A percentile compares a stretch with the other conserved stretches of the same genome.
Evolutionary conservation across 805 yeast genomes (phyloP).

Genomic region (Kodamaea kaohsiungensis): DNA sequence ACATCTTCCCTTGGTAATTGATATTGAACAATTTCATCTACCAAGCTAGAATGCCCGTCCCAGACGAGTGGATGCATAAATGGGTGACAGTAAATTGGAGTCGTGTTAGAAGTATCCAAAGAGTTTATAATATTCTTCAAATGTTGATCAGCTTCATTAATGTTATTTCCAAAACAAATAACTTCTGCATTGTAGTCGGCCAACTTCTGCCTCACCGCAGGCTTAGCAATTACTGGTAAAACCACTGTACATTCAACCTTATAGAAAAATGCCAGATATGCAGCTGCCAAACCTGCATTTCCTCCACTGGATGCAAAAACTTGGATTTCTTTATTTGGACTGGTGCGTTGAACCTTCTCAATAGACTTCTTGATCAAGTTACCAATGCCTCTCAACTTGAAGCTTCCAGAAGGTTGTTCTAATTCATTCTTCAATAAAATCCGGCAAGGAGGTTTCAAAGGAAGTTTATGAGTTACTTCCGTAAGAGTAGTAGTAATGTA

Average conservation of each 20-base stretch:
- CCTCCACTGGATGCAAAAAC: constrained; percentile 59
- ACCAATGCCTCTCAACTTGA: constrained; percentile 59
- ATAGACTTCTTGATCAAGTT: constrained; percentile 40
- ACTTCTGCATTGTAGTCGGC: constrained; percentile 52
- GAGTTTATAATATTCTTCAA: constrained; percentile 29
- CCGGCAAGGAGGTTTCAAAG: constrained; percentile 34
- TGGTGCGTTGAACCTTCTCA: constrained; percentile 21
- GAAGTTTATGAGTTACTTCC: constrained; percentile 35
- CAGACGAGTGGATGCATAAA: constrained; percentile 52
- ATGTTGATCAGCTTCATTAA: constrained; percentile 53
- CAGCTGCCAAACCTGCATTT: constrained; percentile 57
- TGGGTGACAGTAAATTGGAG: constrained; percentile 55
- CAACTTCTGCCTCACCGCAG: constrained; percentile 47
- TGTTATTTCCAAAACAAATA: constrained; percentile 44
- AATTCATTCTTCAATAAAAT: constrained; percentile 51
- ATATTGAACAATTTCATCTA: constrained; percentile 43
- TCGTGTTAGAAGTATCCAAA: constrained; percentile 17
- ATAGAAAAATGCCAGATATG: constrained; percentile 42
- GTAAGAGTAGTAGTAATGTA: constrained; percentile 38
- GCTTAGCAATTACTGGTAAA: constrained; percentile 53
- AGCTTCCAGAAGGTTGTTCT: constrained; percentile 58
- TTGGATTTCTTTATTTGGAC: constrained; percentile 29
- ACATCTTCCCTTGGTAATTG: constrained; percentile 23
- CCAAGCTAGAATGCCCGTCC: constrained; percentile 53
- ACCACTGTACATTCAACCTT: constrained; percentile 57